phyloP scores from a whole-genome alignment of 2,329 filamentous ascomycete species.

The Helicocarpus griseus region DNA sequence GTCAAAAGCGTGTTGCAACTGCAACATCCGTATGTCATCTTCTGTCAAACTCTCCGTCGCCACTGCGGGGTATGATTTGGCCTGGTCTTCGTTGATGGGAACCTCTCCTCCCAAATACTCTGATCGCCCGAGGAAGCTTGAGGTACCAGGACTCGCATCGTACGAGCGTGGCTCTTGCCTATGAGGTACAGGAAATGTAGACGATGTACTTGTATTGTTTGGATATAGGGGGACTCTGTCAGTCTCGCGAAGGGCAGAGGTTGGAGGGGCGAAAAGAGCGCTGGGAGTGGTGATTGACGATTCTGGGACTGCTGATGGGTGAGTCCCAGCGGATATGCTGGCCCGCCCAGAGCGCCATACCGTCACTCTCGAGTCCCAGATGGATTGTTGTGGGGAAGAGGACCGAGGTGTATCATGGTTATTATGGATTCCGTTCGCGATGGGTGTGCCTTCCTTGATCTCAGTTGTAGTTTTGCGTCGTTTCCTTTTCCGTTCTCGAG shows the following conservation, averaged over 20 bases:
- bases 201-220: neutral
- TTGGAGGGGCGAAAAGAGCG: neutral
- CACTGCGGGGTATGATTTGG: constrained; percentile 16
- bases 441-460: constrained; percentile 2
- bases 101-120: constrained; percentile 21
- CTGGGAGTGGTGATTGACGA: neutral
- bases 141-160: constrained; percentile 12
- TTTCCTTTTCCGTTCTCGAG: constrained; percentile 15
- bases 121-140: constrained; percentile 22
- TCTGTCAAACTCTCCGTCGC: constrained; percentile 18
- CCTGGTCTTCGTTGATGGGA: constrained; percentile 20
- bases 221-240: neutral
- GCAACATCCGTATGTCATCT: constrained; percentile 20
- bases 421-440: neutral
- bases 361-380: neutral
- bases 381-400: neutral
- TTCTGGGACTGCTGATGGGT: neutral
- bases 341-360: neutral
- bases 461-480: constrained; percentile 10
- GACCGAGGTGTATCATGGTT: neutral
- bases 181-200: neutral
- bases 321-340: neutral
- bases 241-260: neutral
- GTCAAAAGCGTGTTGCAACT: constrained; percentile 19
- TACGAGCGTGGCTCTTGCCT: constrained; percentile 11